Conservation (phyloP, 805 yeast genomes). For the Ogataea haglerorum region DNA sequence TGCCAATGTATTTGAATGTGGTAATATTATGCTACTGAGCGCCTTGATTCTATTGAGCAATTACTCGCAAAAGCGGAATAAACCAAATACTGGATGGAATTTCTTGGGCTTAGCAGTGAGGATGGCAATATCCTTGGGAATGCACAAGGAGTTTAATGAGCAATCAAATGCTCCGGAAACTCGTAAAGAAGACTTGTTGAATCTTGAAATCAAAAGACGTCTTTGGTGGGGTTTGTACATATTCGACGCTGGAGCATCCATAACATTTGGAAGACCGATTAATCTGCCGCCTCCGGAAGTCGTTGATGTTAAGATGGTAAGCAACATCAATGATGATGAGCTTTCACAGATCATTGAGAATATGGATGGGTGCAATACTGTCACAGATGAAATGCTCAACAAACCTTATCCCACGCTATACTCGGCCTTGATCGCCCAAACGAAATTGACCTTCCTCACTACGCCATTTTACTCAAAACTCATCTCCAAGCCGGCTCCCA, state of each 20-base stretch:
- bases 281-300: slow-evolving; percentile 45
- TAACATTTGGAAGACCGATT: slow-evolving; percentile 64
- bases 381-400: slow-evolving; percentile 24
- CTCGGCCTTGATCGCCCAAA: slow-evolving; percentile 55
- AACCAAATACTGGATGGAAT: slow-evolving; percentile 68
- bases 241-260: slow-evolving; percentile 61
- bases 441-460: slow-evolving; percentile 46
- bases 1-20: slow-evolving; percentile 53
- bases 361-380: slow-evolving; percentile 14
- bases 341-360: slow-evolving; percentile 27
- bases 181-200: slow-evolving; percentile 36
- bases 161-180: slow-evolving; percentile 13
- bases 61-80: slow-evolving; percentile 61
- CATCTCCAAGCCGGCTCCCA: slow-evolving; percentile 45
- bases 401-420: slow-evolving; percentile 49
- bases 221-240: slow-evolving; percentile 68
- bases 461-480: slow-evolving; percentile 47
- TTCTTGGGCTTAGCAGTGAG: slow-evolving; percentile 60
- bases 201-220: slow-evolving; percentile 54
- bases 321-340: slow-evolving; percentile 46
- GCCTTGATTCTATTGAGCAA: slow-evolving; percentile 53
- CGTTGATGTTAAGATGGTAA: slow-evolving; percentile 48
- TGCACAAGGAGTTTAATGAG: slow-evolving; percentile 48
- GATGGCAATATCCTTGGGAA: slow-evolving; percentile 65
- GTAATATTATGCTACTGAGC: slow-evolving; percentile 52